phyloP scores from a whole-genome alignment of 2,329 filamentous ascomycete genomes.

The Dryadomyces quercivorus region DNA sequence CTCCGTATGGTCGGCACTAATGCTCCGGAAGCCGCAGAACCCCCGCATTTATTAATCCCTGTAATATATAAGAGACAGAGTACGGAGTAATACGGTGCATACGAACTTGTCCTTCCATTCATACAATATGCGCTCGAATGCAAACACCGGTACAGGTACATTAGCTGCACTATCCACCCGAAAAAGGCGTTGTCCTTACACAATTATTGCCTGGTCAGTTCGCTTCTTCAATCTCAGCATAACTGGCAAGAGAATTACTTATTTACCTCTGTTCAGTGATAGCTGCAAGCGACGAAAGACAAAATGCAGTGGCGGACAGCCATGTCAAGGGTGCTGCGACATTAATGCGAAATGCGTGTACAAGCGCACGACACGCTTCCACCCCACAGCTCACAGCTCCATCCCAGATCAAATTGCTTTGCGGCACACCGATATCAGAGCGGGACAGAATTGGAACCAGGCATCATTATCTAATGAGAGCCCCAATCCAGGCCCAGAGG shows the following conservation, averaged over 20 bases:
- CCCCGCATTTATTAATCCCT: too few relatives aligned
- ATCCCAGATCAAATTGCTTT: too few relatives aligned
- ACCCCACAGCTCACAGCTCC: background rate
- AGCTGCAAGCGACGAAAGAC: constrained; percentile 1
- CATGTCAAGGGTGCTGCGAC: background rate
- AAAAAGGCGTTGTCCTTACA: background rate
- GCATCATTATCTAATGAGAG: background rate
- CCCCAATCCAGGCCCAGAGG: background rate
- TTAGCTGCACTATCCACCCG: background rate
- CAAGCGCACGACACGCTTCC: constrained; percentile 1
- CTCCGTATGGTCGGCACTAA: too few relatives aligned
- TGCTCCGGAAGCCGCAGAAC: too few relatives aligned
- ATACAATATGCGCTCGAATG: too few relatives aligned
- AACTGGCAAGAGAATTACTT: too few relatives aligned
- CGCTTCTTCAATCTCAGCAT: background rate
- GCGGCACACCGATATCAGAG: background rate
- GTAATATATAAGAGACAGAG: too few relatives aligned
- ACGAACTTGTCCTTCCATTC: background rate
- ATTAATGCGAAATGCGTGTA: background rate
- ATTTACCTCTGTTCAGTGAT: background rate
- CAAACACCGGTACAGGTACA: background rate
- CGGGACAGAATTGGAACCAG: too few relatives aligned
- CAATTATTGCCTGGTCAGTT: background rate
- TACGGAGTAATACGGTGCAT: too few relatives aligned
- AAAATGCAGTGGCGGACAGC: background rate